phyloP scores from a whole-genome alignment of 2,329 filamentous ascomycete genomes.

The Lecanoromycetidae sp. region DNA sequence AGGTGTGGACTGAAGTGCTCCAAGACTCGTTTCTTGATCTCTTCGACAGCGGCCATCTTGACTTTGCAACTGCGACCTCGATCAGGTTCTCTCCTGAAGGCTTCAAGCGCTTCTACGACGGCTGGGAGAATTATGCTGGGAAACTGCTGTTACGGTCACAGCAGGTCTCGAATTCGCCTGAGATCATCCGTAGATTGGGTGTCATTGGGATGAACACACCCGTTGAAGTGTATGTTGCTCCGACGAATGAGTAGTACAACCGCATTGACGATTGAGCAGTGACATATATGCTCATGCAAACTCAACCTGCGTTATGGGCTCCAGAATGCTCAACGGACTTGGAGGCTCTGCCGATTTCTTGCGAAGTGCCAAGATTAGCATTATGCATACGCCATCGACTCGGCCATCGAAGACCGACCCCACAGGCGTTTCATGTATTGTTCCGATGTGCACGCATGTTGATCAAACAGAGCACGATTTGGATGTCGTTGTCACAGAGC shows the following conservation, averaged over 20 bases:
- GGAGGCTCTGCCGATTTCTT: conserved; percentile 76
- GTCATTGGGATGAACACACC: conserved; percentile 94
- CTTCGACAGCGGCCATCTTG: conserved; percentile 75
- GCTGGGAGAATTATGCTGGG: conserved; percentile 66
- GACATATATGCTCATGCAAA: conserved; percentile 94
- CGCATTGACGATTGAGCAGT: neutral
- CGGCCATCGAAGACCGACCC: conserved; percentile 73
- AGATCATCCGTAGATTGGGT: conserved; percentile 77
- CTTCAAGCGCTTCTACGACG: conserved; percentile 81
- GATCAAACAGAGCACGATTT: conserved; percentile 91
- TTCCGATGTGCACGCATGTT: conserved; percentile 87
- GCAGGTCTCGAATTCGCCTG: conserved; percentile 76
- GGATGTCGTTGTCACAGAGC: conserved; percentile 70
- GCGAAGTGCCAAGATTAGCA: conserved; percentile 66
- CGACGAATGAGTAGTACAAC: no score
- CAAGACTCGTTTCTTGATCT: conserved; percentile 89
- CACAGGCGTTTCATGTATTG: conserved; percentile 70
- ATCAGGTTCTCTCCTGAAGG: conserved; percentile 85
- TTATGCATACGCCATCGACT: conserved; percentile 84
- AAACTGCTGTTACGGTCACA: conserved; percentile 81
- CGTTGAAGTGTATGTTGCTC: conserved; percentile 52
- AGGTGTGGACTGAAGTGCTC: conserved; percentile 87
- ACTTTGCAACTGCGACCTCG: conserved; percentile 81
- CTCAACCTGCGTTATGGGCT: conserved; percentile 79
- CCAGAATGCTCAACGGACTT: conserved; percentile 75